These are phyloP conservation scores for Ligustrum vulgare DNA, from an alignment of 257 asterid genomes.

Conservation along the genomic window DNA sequence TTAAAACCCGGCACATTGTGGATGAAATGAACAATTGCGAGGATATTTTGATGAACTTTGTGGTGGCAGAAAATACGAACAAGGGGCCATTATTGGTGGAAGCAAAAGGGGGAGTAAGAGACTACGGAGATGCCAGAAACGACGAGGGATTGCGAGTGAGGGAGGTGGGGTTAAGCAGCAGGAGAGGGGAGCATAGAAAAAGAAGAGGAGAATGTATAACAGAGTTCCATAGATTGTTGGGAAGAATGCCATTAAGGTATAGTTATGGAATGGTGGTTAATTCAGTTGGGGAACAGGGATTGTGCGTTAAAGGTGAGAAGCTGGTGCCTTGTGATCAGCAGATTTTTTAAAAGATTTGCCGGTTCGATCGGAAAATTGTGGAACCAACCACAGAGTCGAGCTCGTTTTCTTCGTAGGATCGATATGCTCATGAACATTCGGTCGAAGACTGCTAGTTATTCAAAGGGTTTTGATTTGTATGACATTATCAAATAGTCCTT, in stretches of 20 bases:
- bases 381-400: not conserved
- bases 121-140: conserved; percentile 85
- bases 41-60: conserved; percentile 83
- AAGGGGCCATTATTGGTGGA: conserved; percentile 73
- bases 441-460: not conserved
- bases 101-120: conserved; percentile 63
- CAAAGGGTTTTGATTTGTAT: not conserved
- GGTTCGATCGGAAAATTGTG: not conserved
- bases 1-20: conserved; percentile 13
- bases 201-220: conserved; percentile 80
- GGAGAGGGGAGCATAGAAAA: conserved; percentile 73
- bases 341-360: not conserved
- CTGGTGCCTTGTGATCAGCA: conserved; percentile 68
- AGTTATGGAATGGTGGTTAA: conserved; percentile 73
- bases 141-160: conserved; percentile 50
- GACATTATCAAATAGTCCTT: not conserved
- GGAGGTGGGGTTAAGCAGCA: conserved; percentile 83
- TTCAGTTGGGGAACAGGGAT: conserved; percentile 77
- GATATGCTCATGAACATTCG: not conserved
- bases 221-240: conserved; percentile 67
- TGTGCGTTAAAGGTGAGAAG: conserved; percentile 71
- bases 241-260: conserved; percentile 75
- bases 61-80: conserved; percentile 53
- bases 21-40: conserved; percentile 61
- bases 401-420: not conserved